Evolutionary conservation across 2,329 filamentous ascomycete species (phyloP).

Genomic region (Erysiphe pulchra): DNA sequence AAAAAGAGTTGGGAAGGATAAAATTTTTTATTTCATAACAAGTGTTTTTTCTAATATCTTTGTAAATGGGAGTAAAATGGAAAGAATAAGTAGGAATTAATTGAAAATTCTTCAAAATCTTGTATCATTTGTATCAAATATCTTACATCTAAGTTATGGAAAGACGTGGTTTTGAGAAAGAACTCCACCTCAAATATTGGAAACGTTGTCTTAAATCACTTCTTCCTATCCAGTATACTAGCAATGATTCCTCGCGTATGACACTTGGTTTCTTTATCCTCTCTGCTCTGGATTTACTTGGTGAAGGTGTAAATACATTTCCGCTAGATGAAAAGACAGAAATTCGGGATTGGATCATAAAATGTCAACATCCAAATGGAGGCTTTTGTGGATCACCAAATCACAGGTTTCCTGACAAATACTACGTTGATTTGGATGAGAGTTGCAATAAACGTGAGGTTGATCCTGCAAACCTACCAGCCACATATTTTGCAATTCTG

Average conservation of each 20-base stretch:
- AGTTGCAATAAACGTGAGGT: slow-evolving; percentile 23
- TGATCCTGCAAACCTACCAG: slow-evolving; percentile 63
- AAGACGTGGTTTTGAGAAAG: slow-evolving; percentile 24
- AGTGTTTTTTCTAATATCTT: no score
- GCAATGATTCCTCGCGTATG: slow-evolving; percentile 76
- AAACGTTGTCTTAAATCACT: slow-evolving; percentile 60
- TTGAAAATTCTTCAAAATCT: no score
- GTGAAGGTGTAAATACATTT: slow-evolving; percentile 26
- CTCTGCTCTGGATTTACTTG: slow-evolving; percentile 61
- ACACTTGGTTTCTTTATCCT: slow-evolving; percentile 75
- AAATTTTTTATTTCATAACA: no score
- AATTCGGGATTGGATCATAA: slow-evolving; percentile 54
- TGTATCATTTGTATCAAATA: no score
- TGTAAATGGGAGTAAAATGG: no score
- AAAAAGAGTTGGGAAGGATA: no score
- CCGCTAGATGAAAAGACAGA: slow-evolving; percentile 22
- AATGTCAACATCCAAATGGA: slow-evolving; percentile 60
- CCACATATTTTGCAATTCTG: slow-evolving; percentile 70
- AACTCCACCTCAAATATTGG: slow-evolving; percentile 74
- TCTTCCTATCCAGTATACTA: slow-evolving; percentile 61
- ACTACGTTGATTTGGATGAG: slow-evolving; percentile 14
- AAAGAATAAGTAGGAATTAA: no score
- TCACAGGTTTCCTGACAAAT: slow-evolving; percentile 20
- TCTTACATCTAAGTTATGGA: slow-evolving; percentile 3
- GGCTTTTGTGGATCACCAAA: slow-evolving; percentile 75